Conservation (phyloP, 371 early-diverging fungal species). For the Lichtheimia hyalospora region DNA sequence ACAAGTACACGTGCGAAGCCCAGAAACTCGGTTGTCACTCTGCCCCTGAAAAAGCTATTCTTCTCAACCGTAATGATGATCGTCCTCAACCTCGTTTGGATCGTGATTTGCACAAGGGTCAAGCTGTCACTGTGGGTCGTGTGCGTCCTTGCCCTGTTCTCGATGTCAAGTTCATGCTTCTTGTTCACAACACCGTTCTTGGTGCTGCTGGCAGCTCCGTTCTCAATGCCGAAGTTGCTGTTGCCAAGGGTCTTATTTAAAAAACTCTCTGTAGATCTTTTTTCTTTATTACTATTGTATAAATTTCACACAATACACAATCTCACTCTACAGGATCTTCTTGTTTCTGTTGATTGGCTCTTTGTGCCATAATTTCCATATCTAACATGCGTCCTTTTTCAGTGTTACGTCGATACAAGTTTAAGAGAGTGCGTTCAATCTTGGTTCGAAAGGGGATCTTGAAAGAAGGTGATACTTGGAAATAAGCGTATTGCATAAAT, state of each 20-base stretch:
- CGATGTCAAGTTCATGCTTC: constrained; percentile 86
- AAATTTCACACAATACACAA: no score
- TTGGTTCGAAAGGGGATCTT: constrained; percentile 16
- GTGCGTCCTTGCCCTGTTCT: constrained; percentile 82
- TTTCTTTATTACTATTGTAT: no score
- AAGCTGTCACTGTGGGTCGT: constrained; percentile 90
- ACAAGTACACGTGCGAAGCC: constrained; percentile 75
- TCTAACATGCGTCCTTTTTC: constrained; percentile 17
- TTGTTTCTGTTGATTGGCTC: neutral
- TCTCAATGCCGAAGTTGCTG: constrained; percentile 93
- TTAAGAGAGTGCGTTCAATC: constrained; percentile 13
- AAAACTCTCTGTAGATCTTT: constrained; percentile 9
- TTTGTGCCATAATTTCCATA: constrained; percentile 14
- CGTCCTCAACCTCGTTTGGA: constrained; percentile 96
- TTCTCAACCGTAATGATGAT: constrained; percentile 71
- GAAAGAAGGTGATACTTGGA: constrained; percentile 9
- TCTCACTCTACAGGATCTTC: no score
- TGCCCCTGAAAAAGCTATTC: constrained; percentile 81
- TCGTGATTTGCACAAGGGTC: constrained; percentile 80
- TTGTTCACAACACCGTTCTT: constrained; percentile 94
- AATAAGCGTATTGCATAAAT: constrained; percentile 21
- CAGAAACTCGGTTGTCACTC: constrained; percentile 73
- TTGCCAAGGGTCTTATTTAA: constrained; percentile 72
- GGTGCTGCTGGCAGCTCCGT: constrained; percentile 96
- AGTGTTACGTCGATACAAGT: constrained; percentile 14